A percentile compares a stretch with the other conserved stretches of the same genome.
Conservation (phyloP, 768 basidiomycete genomes). For the Lentinula lateritia region DNA sequence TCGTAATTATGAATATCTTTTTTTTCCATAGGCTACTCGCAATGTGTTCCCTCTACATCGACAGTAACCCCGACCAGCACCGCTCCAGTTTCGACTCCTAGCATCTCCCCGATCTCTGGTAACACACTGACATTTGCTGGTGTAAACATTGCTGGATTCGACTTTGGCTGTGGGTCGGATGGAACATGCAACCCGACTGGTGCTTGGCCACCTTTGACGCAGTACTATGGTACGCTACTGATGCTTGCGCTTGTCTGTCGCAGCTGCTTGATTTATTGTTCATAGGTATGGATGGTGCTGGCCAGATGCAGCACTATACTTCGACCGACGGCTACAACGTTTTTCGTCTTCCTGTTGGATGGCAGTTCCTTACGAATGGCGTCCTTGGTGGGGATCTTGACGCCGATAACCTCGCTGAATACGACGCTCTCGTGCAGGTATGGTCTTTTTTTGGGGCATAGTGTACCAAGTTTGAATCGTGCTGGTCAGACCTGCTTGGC, state of each 20-base stretch:
- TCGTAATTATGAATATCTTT: not conserved
- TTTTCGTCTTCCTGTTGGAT: constrained; percentile 57
- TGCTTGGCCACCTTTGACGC: constrained; percentile 38
- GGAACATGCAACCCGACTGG: constrained; percentile 33
- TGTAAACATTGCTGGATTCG: constrained; percentile 52
- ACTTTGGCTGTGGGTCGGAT: constrained; percentile 45
- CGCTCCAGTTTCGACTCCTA: constrained; percentile 1
- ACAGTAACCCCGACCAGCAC: constrained; percentile 11
- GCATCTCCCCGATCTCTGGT: constrained; percentile 15
- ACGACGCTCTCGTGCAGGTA: constrained; percentile 47
- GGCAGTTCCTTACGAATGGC: constrained; percentile 46
- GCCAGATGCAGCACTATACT: constrained; percentile 63
- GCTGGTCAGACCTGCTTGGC: constrained; percentile 28
- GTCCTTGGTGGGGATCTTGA: constrained; percentile 34
- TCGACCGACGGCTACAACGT: constrained; percentile 47
- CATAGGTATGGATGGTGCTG: constrained; percentile 34
- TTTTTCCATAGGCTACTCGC: constrained; percentile 22
- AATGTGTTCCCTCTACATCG: constrained; percentile 25
- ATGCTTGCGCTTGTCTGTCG: constrained; percentile 8
- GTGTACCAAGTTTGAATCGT: not conserved
- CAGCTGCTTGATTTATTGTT: not conserved
- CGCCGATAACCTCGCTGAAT: constrained; percentile 37
- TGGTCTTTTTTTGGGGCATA: not conserved
- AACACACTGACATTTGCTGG: constrained; percentile 33
- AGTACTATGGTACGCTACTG: constrained; percentile 31